phyloP scores from a whole-genome alignment of 2,329 filamentous ascomycete species.

The Sporothrix schenckii region DNA sequence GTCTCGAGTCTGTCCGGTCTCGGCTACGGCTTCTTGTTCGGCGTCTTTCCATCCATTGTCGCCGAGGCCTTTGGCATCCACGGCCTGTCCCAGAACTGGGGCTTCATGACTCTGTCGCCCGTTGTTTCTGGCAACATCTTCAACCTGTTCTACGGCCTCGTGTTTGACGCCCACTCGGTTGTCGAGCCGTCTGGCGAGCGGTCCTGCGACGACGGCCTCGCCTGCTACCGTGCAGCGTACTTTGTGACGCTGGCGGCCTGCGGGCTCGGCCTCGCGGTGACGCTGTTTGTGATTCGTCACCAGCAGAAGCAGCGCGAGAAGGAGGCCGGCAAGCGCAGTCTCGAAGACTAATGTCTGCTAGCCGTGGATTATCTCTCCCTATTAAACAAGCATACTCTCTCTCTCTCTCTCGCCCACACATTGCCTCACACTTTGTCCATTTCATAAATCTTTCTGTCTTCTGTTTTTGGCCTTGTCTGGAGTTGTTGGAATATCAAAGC shows the following conservation, averaged over 20 bases:
- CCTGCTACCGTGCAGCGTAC: slow-evolving; percentile 82
- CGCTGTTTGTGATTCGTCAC: slow-evolving; percentile 69
- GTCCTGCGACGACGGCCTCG: slow-evolving; percentile 73
- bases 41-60: slow-evolving; percentile 86
- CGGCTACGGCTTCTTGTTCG: slow-evolving; percentile 91
- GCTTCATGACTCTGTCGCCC: slow-evolving; percentile 86
- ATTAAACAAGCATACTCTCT: too few species aligned
- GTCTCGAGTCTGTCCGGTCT: slow-evolving; percentile 84
- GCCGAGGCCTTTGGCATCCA: slow-evolving; percentile 90
- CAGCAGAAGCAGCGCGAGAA: slow-evolving; percentile 51
- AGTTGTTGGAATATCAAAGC: slow-evolving; percentile 5
- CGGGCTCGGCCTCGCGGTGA: slow-evolving; percentile 67
- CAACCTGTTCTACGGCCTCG: slow-evolving; percentile 83
- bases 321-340: slow-evolving; percentile 41
- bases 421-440: neutral
- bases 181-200: slow-evolving; percentile 69
- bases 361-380: neutral
- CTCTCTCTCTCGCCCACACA: neutral
- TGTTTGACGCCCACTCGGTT: slow-evolving; percentile 80
- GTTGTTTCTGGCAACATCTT: slow-evolving; percentile 88
- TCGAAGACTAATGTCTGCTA: slow-evolving; percentile 31
- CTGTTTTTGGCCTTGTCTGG: neutral
- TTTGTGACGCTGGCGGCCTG: slow-evolving; percentile 75
- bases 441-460: neutral
- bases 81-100: slow-evolving; percentile 94